phyloP scores from a whole-genome alignment of 306 rosid species.

The Corylus avellana region DNA sequence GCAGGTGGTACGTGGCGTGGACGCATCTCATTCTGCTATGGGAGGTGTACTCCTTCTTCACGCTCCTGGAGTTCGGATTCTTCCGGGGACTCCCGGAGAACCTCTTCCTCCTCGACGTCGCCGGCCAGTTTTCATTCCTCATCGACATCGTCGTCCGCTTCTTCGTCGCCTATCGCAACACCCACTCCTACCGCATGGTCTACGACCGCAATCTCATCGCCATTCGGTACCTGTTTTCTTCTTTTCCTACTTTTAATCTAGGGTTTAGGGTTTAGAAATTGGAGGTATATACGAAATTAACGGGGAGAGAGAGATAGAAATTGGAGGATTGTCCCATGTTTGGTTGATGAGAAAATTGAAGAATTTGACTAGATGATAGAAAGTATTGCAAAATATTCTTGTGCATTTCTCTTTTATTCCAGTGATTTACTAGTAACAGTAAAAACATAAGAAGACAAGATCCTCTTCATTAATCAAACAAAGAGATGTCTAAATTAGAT shows the following conservation, averaged over 20 bases:
- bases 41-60: conserved; percentile 75
- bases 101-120: conserved; percentile 64
- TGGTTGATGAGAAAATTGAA: too few relatives aligned
- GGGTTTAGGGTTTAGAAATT: too few relatives aligned
- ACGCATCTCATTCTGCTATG: conserved; percentile 60
- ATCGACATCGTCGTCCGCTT: conserved; percentile 51
- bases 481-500: too few relatives aligned
- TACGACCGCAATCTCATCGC: conserved; percentile 45
- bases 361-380: too few relatives aligned
- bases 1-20: conserved; percentile 68
- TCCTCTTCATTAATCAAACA: too few relatives aligned
- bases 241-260: not conserved
- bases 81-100: conserved; percentile 60
- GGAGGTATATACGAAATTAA: too few relatives aligned
- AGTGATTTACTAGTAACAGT: too few relatives aligned
- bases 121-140: conserved; percentile 61
- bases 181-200: conserved; percentile 45
- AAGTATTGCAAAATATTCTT: too few relatives aligned
- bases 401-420: too few relatives aligned
- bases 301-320: too few relatives aligned
- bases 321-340: too few relatives aligned
- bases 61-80: conserved; percentile 72
- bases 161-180: conserved; percentile 53
- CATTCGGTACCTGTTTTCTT: conserved; percentile 24
- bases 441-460: too few relatives aligned